Evolutionary conservation across 2,329 filamentous ascomycete species (phyloP).

Genomic region (Penicillium capsulatum): DNA sequence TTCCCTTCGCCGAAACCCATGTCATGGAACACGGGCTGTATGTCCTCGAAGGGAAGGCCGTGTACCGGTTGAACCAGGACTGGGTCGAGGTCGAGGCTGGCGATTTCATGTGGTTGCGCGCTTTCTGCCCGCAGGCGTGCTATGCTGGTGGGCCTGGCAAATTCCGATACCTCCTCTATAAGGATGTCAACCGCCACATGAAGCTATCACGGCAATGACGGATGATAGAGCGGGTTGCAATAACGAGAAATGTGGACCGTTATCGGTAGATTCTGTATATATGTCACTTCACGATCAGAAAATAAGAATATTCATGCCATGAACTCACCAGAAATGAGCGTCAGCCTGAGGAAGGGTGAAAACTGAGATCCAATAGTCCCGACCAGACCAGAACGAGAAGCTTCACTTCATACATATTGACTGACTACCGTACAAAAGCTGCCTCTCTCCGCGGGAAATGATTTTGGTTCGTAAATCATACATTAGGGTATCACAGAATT

Average conservation of each 20-base stretch:
- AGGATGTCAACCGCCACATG: conserved; percentile 27
- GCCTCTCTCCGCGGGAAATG: too few relatives aligned
- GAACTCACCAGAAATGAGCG: too few relatives aligned
- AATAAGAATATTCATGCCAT: too few relatives aligned
- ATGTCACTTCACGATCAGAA: too few relatives aligned
- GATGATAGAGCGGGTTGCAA: neutral
- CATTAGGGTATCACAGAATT: conserved; percentile 3
- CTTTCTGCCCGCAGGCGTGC: conserved; percentile 26
- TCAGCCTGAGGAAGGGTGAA: too few relatives aligned
- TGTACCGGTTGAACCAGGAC: conserved; percentile 25
- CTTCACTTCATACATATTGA: too few relatives aligned
- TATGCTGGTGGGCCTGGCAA: conserved; percentile 25
- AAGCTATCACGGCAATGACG: conserved; percentile 17
- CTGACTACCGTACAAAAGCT: too few relatives aligned
- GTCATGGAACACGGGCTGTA: conserved; percentile 27
- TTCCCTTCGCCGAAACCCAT: conserved; percentile 25
- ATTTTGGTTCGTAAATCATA: too few relatives aligned
- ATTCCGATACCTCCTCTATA: conserved; percentile 25
- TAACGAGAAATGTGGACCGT: too few relatives aligned
- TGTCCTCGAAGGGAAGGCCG: conserved; percentile 24
- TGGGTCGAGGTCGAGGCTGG: conserved; percentile 27
- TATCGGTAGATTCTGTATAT: too few relatives aligned
- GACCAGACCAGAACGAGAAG: too few relatives aligned
- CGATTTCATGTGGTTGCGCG: conserved; percentile 28
- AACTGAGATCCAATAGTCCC: too few relatives aligned